A percentile compares a stretch with the other conserved stretches of the same genome.
Evolutionary conservation across 1,139 yeast genomes (phyloP).

Genomic region (Debaryomycetaceae sp.): DNA sequence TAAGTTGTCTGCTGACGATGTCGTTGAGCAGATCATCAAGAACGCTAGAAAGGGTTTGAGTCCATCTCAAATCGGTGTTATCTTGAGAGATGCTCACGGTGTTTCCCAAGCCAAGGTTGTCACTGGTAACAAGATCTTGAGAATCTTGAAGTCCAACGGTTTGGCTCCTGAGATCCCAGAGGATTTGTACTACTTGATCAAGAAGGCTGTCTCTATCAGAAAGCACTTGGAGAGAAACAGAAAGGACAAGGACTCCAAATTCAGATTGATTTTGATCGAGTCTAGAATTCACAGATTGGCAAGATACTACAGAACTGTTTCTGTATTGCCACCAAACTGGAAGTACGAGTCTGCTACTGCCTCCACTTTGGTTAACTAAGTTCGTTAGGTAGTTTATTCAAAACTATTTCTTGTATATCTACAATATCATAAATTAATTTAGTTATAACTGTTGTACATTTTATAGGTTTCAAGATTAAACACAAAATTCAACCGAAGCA

Average conservation of each 20-base stretch:
- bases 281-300: conserved; percentile 99
- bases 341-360: conserved; percentile 99
- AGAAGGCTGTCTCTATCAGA: conserved; percentile 99
- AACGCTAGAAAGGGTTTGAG: conserved; percentile 99
- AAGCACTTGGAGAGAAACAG: conserved; percentile 99
- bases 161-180: conserved; percentile 99
- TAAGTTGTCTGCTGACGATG: conserved; percentile 93
- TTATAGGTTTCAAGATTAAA: neutral
- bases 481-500: neutral
- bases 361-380: conserved; percentile 97
- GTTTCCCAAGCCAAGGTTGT: conserved; percentile 96
- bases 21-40: conserved; percentile 97
- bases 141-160: conserved; percentile 99
- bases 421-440: neutral
- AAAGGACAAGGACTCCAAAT: conserved; percentile 99
- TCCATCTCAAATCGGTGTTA: conserved; percentile 99
- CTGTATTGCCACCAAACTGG: conserved; percentile 99
- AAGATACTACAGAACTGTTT: conserved; percentile 99
- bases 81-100: conserved; percentile 99
- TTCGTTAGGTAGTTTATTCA: conserved; percentile 4
- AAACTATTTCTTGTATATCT: neutral
- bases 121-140: conserved; percentile 99
- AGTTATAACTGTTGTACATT: neutral
- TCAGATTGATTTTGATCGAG: conserved; percentile 99
- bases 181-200: conserved; percentile 97